These are phyloP conservation scores for Scedosporium minutisporum DNA, from an alignment of 2,329 filamentous ascomycete genomes.

Conservation along the genomic window DNA sequence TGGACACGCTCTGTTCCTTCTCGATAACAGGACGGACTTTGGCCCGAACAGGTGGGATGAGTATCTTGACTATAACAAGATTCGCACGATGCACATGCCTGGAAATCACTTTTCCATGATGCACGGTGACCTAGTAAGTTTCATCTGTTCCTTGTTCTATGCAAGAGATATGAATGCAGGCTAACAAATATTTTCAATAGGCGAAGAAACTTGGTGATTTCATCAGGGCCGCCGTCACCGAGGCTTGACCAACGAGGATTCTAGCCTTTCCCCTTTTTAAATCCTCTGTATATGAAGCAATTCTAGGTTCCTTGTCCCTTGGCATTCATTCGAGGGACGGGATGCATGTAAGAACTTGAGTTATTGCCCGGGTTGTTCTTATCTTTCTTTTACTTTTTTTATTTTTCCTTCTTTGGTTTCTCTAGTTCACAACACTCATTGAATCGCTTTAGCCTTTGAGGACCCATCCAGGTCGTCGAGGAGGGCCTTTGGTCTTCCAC, in stretches of 20 bases:
- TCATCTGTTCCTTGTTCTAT: not conserved
- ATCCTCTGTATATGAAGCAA: not conserved
- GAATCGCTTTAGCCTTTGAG: too few relatives aligned
- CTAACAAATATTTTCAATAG: slow-evolving; percentile 15
- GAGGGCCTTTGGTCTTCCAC: too few relatives aligned
- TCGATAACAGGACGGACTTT: slow-evolving; percentile 66
- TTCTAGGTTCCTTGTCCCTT: not conserved
- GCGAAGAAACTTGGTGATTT: slow-evolving; percentile 25
- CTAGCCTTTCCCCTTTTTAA: not conserved
- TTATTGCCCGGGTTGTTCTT: not conserved
- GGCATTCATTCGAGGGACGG: not conserved
- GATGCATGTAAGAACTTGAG: not conserved
- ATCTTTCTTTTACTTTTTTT: not conserved
- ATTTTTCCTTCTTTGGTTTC: not conserved
- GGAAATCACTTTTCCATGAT: slow-evolving; percentile 73
- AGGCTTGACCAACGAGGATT: not conserved
- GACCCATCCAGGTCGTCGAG: too few relatives aligned
- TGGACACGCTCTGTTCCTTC: slow-evolving; percentile 56
- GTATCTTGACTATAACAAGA: slow-evolving; percentile 50
- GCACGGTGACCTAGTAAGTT: slow-evolving; percentile 42
- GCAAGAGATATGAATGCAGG: not conserved
- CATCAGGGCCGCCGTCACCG: slow-evolving; percentile 23
- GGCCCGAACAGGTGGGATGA: slow-evolving; percentile 61
- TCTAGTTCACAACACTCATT: too few relatives aligned
- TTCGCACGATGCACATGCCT: slow-evolving; percentile 56